Base-by-base conservation (phyloP, 805 yeast species). In the Candida maltosa region DNA sequence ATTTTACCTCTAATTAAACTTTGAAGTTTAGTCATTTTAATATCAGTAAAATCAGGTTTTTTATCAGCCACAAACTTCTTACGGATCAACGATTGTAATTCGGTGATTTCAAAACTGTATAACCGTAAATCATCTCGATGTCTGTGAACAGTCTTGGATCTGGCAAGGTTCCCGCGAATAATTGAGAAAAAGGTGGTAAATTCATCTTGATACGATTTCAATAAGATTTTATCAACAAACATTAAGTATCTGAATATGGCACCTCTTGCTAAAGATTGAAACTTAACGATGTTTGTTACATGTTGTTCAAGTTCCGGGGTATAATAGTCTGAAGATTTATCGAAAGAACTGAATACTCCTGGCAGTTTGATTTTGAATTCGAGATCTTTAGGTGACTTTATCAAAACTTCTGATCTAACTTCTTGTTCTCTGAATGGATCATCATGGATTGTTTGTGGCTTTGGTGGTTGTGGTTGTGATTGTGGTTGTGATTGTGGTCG, bases 251-350 rank as follows among this genome's bases (percentile, higher is more conserved):
- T 70, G 37, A 75, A 62, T 26, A 77, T 65, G 0, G 85, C 78
- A 14, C 93, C 95, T 45, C 87, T 66, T 12, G 85, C 72, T 16
- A 79, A 58, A 0, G 93, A 76, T 54, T 88, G 96, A 12, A 88
- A 60, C 37, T 60, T 64, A 25, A 70, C 58, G 25, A 82, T 71
- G 34, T 38, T 38, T 2, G 26, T 5, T 6, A 24, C 20, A 21
- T 38, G 29, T 4, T 17, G 2, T 6, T 29, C 27, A n/a, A 38
- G 37, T 22, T 38, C 38, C 7, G 40, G 37, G 15, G 33, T 37
- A 24, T 37, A 22, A 20, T 27, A 32, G 10, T 27, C 17, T 27
- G 27, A 28, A 16, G 5, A 3, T 26, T 33, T 20, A 6, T 11
- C 16, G 12, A 21, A 7, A 11, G 5, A 11, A 4, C 12, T 20